A percentile compares a stretch with the other conserved stretches of the same genome.
Conservation (phyloP, 768 basidiomycete species). For the Suillus hirtellus region DNA sequence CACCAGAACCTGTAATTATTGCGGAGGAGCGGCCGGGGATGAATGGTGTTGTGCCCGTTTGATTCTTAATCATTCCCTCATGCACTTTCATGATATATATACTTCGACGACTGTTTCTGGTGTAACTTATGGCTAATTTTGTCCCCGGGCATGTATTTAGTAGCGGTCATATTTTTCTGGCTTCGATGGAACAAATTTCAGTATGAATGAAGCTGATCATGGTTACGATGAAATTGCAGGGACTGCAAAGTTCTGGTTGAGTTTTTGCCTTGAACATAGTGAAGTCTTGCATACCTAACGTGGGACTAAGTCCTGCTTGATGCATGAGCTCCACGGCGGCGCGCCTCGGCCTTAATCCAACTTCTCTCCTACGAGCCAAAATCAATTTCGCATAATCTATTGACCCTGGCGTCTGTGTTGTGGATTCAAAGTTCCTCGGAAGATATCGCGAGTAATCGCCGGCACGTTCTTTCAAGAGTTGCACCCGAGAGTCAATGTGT, state of each 20-base stretch:
- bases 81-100: conserved; percentile 1
- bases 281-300: not conserved
- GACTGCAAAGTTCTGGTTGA: not conserved
- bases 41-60: not conserved
- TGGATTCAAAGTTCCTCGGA: conserved; percentile 29
- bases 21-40: not conserved
- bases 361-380: conserved; percentile 44
- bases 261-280: not conserved
- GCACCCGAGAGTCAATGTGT: conserved; percentile 21
- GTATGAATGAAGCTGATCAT: not conserved
- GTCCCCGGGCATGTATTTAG: conserved; percentile 1
- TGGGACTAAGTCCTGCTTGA: conserved; percentile 4
- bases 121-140: conserved; percentile 9
- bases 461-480: conserved; percentile 38
- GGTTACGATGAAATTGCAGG: not conserved
- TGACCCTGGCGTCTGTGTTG: conserved; percentile 38
- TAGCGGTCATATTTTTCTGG: not conserved
- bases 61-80: not conserved
- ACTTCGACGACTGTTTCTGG: not conserved
- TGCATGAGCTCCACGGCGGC: conserved; percentile 42
- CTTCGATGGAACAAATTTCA: not conserved
- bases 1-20: not conserved
- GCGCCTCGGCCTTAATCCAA: conserved; percentile 39
- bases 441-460: conserved; percentile 56
- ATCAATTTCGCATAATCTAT: conserved; percentile 43